Conservation (phyloP, 805 yeast species). For the Wickerhamiella sorbophila region DNA sequence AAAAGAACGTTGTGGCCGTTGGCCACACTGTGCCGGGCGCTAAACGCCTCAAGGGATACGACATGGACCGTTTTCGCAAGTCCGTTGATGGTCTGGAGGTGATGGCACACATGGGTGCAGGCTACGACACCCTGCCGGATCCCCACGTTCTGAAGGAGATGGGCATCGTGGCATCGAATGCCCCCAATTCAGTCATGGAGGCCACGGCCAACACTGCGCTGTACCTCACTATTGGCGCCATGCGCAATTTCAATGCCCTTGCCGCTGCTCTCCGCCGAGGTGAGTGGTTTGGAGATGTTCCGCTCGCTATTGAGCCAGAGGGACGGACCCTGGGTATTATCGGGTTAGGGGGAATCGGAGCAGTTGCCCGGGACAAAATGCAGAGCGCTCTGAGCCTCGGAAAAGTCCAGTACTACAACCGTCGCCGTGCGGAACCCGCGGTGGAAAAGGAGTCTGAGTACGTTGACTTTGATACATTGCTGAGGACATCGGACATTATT, state of each 20-base stretch:
- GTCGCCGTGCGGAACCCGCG: conserved; percentile 33
- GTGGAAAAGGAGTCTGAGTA: conserved; percentile 34
- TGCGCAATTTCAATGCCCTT: conserved; percentile 35
- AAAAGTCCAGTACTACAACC: conserved; percentile 39
- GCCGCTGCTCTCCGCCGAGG: conserved; percentile 33
- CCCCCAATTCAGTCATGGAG: conserved; percentile 38
- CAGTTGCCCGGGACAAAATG: conserved; percentile 38
- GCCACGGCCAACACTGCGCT: conserved; percentile 47
- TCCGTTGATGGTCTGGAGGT: conserved; percentile 30
- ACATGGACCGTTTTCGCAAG: conserved; percentile 29
- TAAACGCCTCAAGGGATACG: conserved; percentile 30
- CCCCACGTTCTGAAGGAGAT: conserved; percentile 28
- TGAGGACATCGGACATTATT: conserved; percentile 35
- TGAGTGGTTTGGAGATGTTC: conserved; percentile 32
- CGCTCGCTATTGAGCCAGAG: conserved; percentile 36
- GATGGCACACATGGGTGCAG: conserved; percentile 41
- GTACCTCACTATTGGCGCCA: conserved; percentile 36
- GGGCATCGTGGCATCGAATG: conserved; percentile 37
- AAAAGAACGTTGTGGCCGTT: conserved; percentile 28
- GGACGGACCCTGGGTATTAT: conserved; percentile 41
- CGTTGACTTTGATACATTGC: conserved; percentile 34
- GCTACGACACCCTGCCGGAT: conserved; percentile 39
- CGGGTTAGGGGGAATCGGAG: conserved; percentile 54
- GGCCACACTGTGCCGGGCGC: conserved; percentile 32
- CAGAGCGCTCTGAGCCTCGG: conserved; percentile 34